phyloP scores from a whole-genome alignment of 176 grass and related monocot genomes.

The Thinopyrum elongatum region DNA sequence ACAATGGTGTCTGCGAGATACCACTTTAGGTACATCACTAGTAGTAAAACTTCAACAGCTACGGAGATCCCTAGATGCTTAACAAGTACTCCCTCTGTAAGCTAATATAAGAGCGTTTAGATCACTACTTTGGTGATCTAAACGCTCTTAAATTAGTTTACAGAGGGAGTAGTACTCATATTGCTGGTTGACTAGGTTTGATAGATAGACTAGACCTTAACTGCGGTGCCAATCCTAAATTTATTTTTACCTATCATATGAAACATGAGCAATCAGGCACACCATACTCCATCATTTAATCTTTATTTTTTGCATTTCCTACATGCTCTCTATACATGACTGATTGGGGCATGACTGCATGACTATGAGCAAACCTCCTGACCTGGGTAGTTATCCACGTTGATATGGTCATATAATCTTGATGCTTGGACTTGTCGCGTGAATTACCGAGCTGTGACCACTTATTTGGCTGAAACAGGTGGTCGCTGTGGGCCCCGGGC shows the following conservation, averaged over 20 bases:
- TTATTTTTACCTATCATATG: not conserved
- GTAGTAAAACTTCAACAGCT: not conserved
- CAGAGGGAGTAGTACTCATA: not conserved
- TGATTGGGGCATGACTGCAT: not conserved
- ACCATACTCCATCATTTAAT: not conserved
- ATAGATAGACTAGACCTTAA: not conserved
- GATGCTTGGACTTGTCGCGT: not conserved
- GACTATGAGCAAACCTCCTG: not conserved
- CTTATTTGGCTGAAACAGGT: constrained; percentile 41
- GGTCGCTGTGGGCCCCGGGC: constrained; percentile 44
- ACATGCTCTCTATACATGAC: no score
- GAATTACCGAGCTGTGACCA: not conserved
- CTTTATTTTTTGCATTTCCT: not conserved
- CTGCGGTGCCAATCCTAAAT: not conserved
- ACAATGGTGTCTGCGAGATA: not conserved
- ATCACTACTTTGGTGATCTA: no score
- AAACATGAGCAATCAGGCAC: not conserved
- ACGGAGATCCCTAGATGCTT: not conserved
- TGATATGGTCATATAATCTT: not conserved
- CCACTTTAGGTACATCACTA: not conserved
- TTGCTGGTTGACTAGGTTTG: not conserved
- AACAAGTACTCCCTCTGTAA: not conserved
- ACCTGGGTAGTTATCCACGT: not conserved
- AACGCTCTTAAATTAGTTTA: no score
- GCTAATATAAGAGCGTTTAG: no score